phyloP scores from a whole-genome alignment of 768 basidiomycete species.

The Lepiota brunneoincarnata region DNA sequence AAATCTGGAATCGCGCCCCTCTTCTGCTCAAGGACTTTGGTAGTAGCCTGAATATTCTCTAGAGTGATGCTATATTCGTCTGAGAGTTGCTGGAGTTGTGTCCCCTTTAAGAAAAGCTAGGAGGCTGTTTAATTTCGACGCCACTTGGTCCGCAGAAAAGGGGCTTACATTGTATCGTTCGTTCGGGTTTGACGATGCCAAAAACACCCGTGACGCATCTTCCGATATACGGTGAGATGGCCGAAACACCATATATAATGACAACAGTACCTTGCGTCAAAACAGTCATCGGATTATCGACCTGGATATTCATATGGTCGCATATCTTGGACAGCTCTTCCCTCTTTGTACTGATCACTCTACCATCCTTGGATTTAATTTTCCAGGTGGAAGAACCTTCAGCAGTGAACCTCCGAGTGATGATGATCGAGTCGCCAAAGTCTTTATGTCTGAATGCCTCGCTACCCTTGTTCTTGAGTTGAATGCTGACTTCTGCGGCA shows the following conservation, averaged over 20 bases:
- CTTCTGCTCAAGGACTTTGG: slow-evolving; percentile 66
- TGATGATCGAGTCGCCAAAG: slow-evolving; percentile 84
- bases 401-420: slow-evolving; percentile 78
- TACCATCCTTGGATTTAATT: slow-evolving; percentile 69
- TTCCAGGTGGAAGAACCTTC: slow-evolving; percentile 80
- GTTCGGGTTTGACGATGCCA: slow-evolving; percentile 73
- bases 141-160: not conserved
- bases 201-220: slow-evolving; percentile 78
- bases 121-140: slow-evolving; percentile 3
- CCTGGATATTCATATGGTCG: slow-evolving; percentile 95
- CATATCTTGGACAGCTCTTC: slow-evolving; percentile 87
- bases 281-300: slow-evolving; percentile 95
- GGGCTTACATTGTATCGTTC: slow-evolving; percentile 84
- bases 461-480: slow-evolving; percentile 85
- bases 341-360: slow-evolving; percentile 69
- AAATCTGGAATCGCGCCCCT: slow-evolving; percentile 79
- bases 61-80: slow-evolving; percentile 82
- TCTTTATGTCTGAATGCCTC: slow-evolving; percentile 84
- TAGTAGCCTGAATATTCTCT: slow-evolving; percentile 68
- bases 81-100: slow-evolving; percentile 83
- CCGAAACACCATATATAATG: not conserved
- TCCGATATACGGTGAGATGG: slow-evolving; percentile 23
- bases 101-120: slow-evolving; percentile 94
- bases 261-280: slow-evolving; percentile 70
- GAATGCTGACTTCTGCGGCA: slow-evolving; percentile 71